Base-by-base conservation (phyloP, 2,329 filamentous ascomycete genomes). In the Chaetothyriales sp. region DNA sequence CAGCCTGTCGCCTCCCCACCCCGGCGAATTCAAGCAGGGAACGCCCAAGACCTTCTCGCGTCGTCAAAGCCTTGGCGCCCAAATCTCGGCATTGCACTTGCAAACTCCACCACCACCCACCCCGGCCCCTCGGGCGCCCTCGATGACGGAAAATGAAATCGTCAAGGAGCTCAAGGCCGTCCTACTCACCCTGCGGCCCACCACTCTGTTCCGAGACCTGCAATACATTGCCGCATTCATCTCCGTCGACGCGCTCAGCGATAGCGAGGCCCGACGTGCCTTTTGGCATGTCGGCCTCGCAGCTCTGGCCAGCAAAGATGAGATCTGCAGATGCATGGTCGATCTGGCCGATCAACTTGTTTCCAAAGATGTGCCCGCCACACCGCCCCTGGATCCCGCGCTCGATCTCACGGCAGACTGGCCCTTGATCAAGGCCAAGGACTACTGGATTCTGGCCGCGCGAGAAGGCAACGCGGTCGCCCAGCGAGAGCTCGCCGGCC, bases 211-310 rank as follows among this genome's bases (percentile, higher is more conserved):
- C 69, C 82, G 86, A 5, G 86, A 90, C 62, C 67, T 92, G 46
- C 86, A 92, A 63, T 86, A 73, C 66, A 80, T 83, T 54, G 77
- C 80, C 2, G 75, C 79, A 0, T 80, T 83, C 55, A 72, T 81
- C 3, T 77, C 79, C 1, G 70, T 73, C 4, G 70, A 76, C 9
- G 74, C 75, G 44, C 67, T 83, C 10, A 78, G 80, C 65, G 76
- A 76, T 60, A 76, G 73, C 2, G 74, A 77, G 15, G 72, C 73
- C 49, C 75, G 80, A 43, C 92, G 89, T 60, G 87, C 89, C 0
- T 97, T 97, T 65, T 86, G 89, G 78, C 87, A 95, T 61, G 85
- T 89, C 22, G 88, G 86, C 0, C 77, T 95, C 5, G 90, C 92
- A 0, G 89, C 90, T 1, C 74, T 95, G n/a, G 80, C 82, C 37